These are phyloP conservation scores for Theileria annulata DNA, from an alignment of 169 alveolate genomes.

Conservation along the genomic window DNA sequence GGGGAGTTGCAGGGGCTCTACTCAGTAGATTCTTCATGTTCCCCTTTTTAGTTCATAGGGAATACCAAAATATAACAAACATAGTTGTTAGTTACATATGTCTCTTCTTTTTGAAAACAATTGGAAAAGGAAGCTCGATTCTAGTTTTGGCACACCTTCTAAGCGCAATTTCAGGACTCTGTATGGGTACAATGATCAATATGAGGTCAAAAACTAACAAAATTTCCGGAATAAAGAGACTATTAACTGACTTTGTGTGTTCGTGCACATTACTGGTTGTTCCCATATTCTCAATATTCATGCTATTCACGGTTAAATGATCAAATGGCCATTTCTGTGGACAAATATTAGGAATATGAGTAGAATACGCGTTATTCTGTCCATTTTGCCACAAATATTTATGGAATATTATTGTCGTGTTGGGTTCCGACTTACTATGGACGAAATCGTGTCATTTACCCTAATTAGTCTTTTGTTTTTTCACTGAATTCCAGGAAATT, in stretches of 20 bases:
- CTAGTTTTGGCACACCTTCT: slow-evolving; percentile 47
- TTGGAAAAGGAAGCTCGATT: slow-evolving; percentile 29
- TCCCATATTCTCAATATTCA: slow-evolving; percentile 50
- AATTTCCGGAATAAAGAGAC: slow-evolving; percentile 25
- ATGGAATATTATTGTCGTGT: not conserved
- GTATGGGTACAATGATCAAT: slow-evolving; percentile 58
- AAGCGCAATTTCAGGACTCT: slow-evolving; percentile 55
- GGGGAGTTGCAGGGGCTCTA: slow-evolving; percentile 70
- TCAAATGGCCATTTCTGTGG: too few species aligned
- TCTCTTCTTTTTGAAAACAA: slow-evolving; percentile 55
- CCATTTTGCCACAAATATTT: too few species aligned
- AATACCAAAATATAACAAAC: slow-evolving; percentile 57
- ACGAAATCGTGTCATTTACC: not conserved
- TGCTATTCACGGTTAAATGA: slow-evolving; percentile 31
- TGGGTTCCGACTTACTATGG: not conserved
- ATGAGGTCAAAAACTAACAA: slow-evolving; percentile 15
- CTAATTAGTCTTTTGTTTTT: not conserved
- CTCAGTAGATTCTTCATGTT: slow-evolving; percentile 57
- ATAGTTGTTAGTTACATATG: slow-evolving; percentile 47
- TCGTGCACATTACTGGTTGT: slow-evolving; percentile 32
- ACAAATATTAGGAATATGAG: too few species aligned
- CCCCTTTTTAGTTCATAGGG: slow-evolving; percentile 55
- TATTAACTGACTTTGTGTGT: slow-evolving; percentile 51
- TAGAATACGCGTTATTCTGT: too few species aligned
- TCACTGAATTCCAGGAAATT: too few species aligned